These are phyloP conservation scores for Oidiodendron maius DNA, from an alignment of 495 filamentous ascomycete genomes.

Conservation along the genomic window DNA sequence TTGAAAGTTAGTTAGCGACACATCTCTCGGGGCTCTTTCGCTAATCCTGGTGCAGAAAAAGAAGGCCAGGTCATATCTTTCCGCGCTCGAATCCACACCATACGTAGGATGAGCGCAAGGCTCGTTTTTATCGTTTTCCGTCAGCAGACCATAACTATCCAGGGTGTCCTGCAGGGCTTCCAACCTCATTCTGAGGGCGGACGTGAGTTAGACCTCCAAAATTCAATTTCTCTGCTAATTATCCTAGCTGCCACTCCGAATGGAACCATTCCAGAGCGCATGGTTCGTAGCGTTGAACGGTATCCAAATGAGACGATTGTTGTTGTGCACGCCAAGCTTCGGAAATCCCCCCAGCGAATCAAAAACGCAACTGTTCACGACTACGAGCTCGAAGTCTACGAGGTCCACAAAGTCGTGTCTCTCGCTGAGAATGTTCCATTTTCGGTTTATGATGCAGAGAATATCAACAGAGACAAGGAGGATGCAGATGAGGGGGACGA, in stretches of 20 bases:
- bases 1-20: slow-evolving; percentile 8
- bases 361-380: slow-evolving; percentile 71
- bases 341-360: slow-evolving; percentile 68
- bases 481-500: slow-evolving; percentile 20
- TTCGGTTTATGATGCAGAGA: slow-evolving; percentile 30
- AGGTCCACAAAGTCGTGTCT: slow-evolving; percentile 60
- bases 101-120: slow-evolving; percentile 78
- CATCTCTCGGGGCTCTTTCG: too few species aligned
- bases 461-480: slow-evolving; percentile 21
- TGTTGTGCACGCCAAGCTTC: slow-evolving; percentile 67
- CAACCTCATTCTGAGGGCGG: slow-evolving; percentile 35
- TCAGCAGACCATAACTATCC: slow-evolving; percentile 59
- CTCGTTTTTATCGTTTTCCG: slow-evolving; percentile 71
- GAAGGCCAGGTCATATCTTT: slow-evolving; percentile 67
- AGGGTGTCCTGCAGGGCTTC: slow-evolving; percentile 63
- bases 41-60: slow-evolving; percentile 26
- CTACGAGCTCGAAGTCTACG: slow-evolving; percentile 73
- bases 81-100: slow-evolving; percentile 78
- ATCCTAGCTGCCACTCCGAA: slow-evolving; percentile 7
- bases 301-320: slow-evolving; percentile 78
- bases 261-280: slow-evolving; percentile 43
- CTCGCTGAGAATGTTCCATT: slow-evolving; percentile 36
- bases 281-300: slow-evolving; percentile 83
- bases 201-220: slow-evolving; percentile 11
- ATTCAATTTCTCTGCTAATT: background rate